Evolutionary conservation across 1,284 basidiomycete species (phyloP).

Genomic region (Leucoagaricus sp.): DNA sequence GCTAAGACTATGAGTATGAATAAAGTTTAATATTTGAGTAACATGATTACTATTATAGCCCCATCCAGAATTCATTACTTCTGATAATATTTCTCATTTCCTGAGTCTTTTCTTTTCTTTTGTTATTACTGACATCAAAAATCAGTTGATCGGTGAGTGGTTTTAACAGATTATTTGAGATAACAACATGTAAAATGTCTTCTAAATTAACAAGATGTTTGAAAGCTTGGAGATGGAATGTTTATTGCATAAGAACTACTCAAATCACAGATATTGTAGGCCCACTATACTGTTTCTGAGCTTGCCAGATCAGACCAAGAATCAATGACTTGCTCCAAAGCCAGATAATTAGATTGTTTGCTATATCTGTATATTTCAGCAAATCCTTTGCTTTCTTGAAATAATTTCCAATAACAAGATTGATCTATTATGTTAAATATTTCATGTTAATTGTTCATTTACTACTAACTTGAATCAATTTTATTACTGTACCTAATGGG

Average conservation of each 20-base stretch:
- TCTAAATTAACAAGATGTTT: background rate
- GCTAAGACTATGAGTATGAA: too few species aligned
- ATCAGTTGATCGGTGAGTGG: background rate
- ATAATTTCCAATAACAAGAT: conserved; percentile 40
- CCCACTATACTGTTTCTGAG: background rate
- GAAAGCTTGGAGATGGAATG: conserved; percentile 5
- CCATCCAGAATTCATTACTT: too few species aligned
- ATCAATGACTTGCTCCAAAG: conserved; percentile 29
- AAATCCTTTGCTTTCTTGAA: conserved; percentile 27
- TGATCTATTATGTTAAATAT: too few species aligned
- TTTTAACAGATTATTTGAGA: background rate
- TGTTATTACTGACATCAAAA: too few species aligned
- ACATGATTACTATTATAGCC: too few species aligned
- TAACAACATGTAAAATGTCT: background rate
- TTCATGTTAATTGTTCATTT: too few species aligned
- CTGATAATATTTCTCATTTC: too few species aligned
- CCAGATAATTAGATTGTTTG: conserved; percentile 36
- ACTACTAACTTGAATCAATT: too few species aligned
- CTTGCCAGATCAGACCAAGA: conserved; percentile 14
- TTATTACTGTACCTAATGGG: too few species aligned
- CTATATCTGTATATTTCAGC: conserved; percentile 21
- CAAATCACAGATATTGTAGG: background rate
- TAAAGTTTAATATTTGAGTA: too few species aligned
- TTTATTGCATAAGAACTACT: conserved; percentile 7
- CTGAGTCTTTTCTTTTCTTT: too few species aligned